Conservation (phyloP, 345 rosid species). For the Moricandia arvensis region DNA sequence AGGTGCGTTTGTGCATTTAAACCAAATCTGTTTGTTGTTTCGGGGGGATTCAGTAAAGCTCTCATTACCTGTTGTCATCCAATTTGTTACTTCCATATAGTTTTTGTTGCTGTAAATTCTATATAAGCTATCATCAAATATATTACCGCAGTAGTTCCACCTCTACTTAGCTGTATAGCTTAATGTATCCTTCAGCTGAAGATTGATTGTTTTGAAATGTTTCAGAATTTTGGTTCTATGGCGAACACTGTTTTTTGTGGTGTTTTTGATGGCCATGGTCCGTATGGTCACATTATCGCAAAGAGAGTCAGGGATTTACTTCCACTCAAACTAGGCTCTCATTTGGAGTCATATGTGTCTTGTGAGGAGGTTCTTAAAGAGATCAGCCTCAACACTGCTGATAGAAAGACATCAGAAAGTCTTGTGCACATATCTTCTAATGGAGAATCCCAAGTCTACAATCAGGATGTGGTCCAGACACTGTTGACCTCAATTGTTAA, state of each 20-base stretch:
- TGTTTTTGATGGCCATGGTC: constrained; percentile 98
- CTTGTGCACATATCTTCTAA: constrained; percentile 58
- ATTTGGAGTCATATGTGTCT: constrained; percentile 59
- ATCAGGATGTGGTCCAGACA: constrained; percentile 48
- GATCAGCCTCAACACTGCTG: constrained; percentile 57
- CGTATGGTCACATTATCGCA: constrained; percentile 91
- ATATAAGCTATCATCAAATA: background rate
- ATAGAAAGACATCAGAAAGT: constrained; percentile 56
- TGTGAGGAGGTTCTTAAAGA: constrained; percentile 59
- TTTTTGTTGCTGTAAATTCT: background rate
- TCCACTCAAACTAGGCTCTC: constrained; percentile 72
- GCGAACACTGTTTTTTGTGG: constrained; percentile 88
- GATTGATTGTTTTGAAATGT: constrained; percentile 26
- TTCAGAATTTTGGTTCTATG: constrained; percentile 82
- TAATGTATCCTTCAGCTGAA: background rate
- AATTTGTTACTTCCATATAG: background rate
- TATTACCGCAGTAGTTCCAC: too few species aligned
- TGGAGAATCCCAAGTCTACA: constrained; percentile 61
- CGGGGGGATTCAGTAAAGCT: background rate
- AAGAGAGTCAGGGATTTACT: constrained; percentile 92
- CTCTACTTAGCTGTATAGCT: background rate
- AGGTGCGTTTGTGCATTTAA: constrained; percentile 48
- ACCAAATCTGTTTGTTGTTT: background rate
- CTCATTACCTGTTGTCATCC: background rate
- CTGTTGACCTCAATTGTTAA: constrained; percentile 69